Conservation (phyloP, 1,139 yeast species). For the Taphrina pruni region DNA sequence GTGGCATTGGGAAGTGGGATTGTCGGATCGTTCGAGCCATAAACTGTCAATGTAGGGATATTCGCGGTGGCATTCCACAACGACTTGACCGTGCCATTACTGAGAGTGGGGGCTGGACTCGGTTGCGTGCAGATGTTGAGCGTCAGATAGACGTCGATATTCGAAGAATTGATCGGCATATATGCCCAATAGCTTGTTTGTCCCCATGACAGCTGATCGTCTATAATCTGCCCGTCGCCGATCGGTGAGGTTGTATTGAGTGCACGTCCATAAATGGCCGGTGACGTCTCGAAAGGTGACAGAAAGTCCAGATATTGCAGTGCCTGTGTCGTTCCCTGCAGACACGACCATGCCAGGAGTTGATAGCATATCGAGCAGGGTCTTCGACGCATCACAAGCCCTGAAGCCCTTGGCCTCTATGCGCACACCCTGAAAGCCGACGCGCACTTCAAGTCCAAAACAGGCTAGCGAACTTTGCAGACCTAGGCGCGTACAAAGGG, state of each 20-base stretch:
- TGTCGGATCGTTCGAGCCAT: slow-evolving; percentile 13
- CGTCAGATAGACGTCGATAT: slow-evolving; percentile 17
- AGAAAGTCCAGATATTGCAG: slow-evolving; percentile 9
- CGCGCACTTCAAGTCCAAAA: too few species aligned
- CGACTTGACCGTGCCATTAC: slow-evolving; percentile 3
- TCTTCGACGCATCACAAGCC: not conserved
- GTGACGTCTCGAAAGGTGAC: not conserved
- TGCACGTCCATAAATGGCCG: slow-evolving; percentile 20
- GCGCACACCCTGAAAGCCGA: too few species aligned
- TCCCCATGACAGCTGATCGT: slow-evolving; percentile 27
- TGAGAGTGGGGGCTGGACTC: slow-evolving; percentile 2
- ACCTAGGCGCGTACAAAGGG: too few species aligned
- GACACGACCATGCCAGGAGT: slow-evolving; percentile 5
- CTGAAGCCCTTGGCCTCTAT: too few species aligned
- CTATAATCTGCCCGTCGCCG: slow-evolving; percentile 24
- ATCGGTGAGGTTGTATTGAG: slow-evolving; percentile 31
- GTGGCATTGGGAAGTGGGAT: slow-evolving; percentile 33
- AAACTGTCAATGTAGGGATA: slow-evolving; percentile 14
- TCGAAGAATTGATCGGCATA: slow-evolving; percentile 16
- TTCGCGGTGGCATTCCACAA: slow-evolving; percentile 3
- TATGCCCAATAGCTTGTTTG: slow-evolving; percentile 21
- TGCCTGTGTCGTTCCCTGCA: not conserved
- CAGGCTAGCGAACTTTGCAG: too few species aligned
- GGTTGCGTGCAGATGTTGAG: slow-evolving; percentile 40
- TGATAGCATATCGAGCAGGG: not conserved